Evolutionary conservation across 2,329 filamentous ascomycete species (phyloP).

Genomic region (Myriosclerotinia duriaeana): DNA sequence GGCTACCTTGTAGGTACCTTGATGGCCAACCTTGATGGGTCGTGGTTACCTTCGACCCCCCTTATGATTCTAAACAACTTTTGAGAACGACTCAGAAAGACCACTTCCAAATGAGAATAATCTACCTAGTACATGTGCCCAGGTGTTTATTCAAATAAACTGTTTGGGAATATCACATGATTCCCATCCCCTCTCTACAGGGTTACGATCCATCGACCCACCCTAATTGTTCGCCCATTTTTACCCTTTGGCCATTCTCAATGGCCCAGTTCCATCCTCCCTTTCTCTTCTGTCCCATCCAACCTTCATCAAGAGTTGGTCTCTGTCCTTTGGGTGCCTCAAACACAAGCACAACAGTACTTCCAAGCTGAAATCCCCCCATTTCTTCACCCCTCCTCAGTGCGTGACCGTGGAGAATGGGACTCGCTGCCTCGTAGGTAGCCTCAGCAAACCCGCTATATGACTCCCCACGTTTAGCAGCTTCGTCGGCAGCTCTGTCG

Average conservation of each 20-base stretch:
- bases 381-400: slow-evolving; percentile 90
- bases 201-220: slow-evolving; percentile 57
- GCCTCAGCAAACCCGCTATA: slow-evolving; percentile 94
- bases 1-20: slow-evolving; percentile 23
- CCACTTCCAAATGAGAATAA: not conserved
- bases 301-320: slow-evolving; percentile 60
- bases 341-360: slow-evolving; percentile 92
- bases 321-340: slow-evolving; percentile 74
- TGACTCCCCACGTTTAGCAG: slow-evolving; percentile 70
- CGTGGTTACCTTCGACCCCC: not conserved
- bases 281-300: slow-evolving; percentile 53
- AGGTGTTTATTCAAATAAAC: not conserved
- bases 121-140: no score
- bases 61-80: slow-evolving; percentile 5
- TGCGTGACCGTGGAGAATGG: slow-evolving; percentile 77
- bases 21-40: slow-evolving; percentile 22
- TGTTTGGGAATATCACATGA: not conserved
- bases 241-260: slow-evolving; percentile 81
- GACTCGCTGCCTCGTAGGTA: slow-evolving; percentile 76
- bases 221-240: slow-evolving; percentile 84
- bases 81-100: not conserved
- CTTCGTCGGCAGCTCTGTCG: slow-evolving; percentile 79
- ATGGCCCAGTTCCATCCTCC: slow-evolving; percentile 84
- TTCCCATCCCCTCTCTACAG: slow-evolving; percentile 3
- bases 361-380: slow-evolving; percentile 95